Conservation (phyloP, 306 rosid species). For the Corylus heterophylla region DNA sequence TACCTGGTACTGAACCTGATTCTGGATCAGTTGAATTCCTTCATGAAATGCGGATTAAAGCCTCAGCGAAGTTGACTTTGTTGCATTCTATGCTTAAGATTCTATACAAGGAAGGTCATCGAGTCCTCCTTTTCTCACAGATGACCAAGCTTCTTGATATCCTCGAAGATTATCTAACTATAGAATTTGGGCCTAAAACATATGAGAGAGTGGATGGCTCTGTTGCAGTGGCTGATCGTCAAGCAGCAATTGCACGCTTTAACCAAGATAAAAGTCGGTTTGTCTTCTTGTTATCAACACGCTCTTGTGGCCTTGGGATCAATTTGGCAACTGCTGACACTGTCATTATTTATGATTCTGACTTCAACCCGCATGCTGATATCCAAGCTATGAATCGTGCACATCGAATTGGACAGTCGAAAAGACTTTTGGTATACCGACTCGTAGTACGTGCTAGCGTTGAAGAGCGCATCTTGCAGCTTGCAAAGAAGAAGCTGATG, state of each 20-base stretch:
- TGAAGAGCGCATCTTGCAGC: conserved; percentile 99
- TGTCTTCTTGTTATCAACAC: conserved; percentile 95
- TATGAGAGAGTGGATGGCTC: conserved; percentile 98
- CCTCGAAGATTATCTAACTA: conserved; percentile 85
- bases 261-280: conserved; percentile 98
- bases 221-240: conserved; percentile 94
- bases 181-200: conserved; percentile 97
- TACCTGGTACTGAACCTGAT: conserved; percentile 98
- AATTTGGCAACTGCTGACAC: conserved; percentile 99
- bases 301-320: conserved; percentile 98
- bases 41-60: conserved; percentile 99
- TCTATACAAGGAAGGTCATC: conserved; percentile 81
- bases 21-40: conserved; percentile 91
- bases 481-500: conserved; percentile 98
- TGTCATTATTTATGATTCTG: conserved; percentile 97
- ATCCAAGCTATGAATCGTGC: conserved; percentile 99
- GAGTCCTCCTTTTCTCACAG: conserved; percentile 96
- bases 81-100: conserved; percentile 95
- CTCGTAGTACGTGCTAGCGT: conserved; percentile 99
- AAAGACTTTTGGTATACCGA: conserved; percentile 93
- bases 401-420: conserved; percentile 98
- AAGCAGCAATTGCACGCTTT: conserved; percentile 89
- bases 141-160: conserved; percentile 99
- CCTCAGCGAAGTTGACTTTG: conserved; percentile 94
- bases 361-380: conserved; percentile 99